Conservation (phyloP, 805 yeast species). For the Hanseniaspora vineae region DNA sequence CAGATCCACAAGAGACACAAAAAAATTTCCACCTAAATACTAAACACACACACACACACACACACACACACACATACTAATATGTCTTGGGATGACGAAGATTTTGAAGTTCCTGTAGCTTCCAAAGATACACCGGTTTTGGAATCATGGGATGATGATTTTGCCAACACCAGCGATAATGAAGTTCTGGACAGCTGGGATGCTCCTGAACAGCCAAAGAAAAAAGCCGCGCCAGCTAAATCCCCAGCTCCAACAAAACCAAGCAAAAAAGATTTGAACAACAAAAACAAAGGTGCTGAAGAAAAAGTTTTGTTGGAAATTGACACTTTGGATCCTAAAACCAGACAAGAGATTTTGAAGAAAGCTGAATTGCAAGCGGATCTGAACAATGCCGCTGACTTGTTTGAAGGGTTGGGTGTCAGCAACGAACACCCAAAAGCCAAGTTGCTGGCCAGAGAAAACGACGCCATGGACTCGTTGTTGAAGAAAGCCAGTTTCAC, state of each 20-base stretch:
- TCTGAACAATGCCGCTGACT: conserved; percentile 82
- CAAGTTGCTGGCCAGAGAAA: conserved; percentile 23
- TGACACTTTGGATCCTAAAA: conserved; percentile 57
- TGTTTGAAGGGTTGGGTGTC: conserved; percentile 62
- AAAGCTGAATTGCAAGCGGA: conserved; percentile 78
- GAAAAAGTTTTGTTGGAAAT: conserved; percentile 37
- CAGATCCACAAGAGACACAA: too few species aligned
- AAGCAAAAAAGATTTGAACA: conserved; percentile 23
- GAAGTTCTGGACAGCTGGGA: conserved; percentile 89
- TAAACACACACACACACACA: not conserved
- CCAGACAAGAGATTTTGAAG: conserved; percentile 62
- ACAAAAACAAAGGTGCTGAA: conserved; percentile 29
- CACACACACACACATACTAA: not conserved
- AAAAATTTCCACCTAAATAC: too few species aligned
- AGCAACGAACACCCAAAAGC: conserved; percentile 36
- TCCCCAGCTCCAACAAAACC: conserved; percentile 11
- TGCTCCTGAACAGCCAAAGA: conserved; percentile 53
- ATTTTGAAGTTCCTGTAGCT: conserved; percentile 55
- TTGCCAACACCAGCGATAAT: conserved; percentile 26
- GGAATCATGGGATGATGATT: conserved; percentile 73
- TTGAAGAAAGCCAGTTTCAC: conserved; percentile 18
- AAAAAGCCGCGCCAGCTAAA: conserved; percentile 14
- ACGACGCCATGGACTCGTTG: conserved; percentile 24
- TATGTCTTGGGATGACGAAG: conserved; percentile 69
- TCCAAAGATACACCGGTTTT: conserved; percentile 37